Evolutionary conservation across 1,284 basidiomycete genomes (phyloP), one percentile per base, ranked within the genome.

Genomic region (Rhodotorula glutinis): DNA sequence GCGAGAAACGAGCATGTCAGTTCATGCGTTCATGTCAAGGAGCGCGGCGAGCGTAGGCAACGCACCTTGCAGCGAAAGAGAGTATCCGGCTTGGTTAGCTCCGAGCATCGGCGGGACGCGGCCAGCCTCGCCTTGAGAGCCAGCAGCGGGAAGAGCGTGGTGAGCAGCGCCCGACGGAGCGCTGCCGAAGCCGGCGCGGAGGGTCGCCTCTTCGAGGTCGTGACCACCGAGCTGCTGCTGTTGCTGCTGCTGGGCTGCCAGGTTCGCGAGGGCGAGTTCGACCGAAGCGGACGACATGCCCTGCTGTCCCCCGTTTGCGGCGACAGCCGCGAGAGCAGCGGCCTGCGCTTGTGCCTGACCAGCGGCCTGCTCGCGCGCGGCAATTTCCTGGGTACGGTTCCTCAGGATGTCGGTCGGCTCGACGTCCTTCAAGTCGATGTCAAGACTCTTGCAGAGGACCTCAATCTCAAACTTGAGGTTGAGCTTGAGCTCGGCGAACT

Each of bases 381-480:
- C 46, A 80, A 79, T 54, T 78, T 73, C 72, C 65, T 76, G 47
- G 83, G 81, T 67, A 86, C 82, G 79, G 57, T 76, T 90, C 67
- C 91, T 86, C 33, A 98, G 82, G 67, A 95, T 85, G 13, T 85
- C 87, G 11, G 92, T 89, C 3, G 91, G 88, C 77, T 96, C 90
- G 53, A 98, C 83, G 17, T 87, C 81, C 77, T 91, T 91, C 53
- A 98, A 85, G 76, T 95, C 88, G 72, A 99, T 86, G 43, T 90
- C 88, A 43, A 98, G 85, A 53, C 87, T 86, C 79, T 93, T 95
- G 84, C 95, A 98, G 14, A 98, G 82, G 41, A 98, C 89, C 80
- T 99, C 96, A 72, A 99, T 98, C 81, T 98, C 96, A 76, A 98
- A 98, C 79, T 98, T 98, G 78, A 95, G 84, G 78, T 98, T 97